These are phyloP conservation scores for Capsella rubella DNA, from an alignment of 441 rosid genomes.

Conservation along the genomic window DNA sequence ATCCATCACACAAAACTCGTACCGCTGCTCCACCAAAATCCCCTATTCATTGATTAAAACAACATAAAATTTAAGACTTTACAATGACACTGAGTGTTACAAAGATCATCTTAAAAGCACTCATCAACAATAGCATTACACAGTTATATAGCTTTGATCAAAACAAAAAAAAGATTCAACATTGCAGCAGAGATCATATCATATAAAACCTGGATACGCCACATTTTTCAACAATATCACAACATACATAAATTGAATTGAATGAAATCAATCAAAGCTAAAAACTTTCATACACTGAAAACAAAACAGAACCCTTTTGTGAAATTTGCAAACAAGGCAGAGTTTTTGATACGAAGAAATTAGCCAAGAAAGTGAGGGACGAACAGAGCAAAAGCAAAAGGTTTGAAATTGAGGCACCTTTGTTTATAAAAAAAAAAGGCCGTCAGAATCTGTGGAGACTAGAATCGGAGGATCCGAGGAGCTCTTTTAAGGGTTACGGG, in stretches of 20 bases:
- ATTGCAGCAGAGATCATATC: conserved; percentile 29
- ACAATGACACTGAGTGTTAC: conserved; percentile 7
- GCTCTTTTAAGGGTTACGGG: conserved; percentile 44
- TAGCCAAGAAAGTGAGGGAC: conserved; percentile 13
- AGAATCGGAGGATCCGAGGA: conserved; percentile 47
- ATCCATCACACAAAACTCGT: conserved; percentile 60
- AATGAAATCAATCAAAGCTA: neutral
- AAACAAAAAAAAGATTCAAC: conserved; percentile 17
- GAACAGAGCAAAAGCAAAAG: conserved; percentile 27
- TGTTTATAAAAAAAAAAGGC: conserved; percentile 22
- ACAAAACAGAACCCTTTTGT: neutral
- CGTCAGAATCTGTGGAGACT: conserved; percentile 46
- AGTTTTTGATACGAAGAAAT: conserved; percentile 16
- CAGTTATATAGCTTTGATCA: conserved; percentile 15
- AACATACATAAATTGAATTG: conserved; percentile 5
- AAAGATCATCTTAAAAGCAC: conserved; percentile 7
- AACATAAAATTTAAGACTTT: conserved; percentile 31
- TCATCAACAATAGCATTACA: conserved; percentile 11
- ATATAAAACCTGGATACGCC: neutral
- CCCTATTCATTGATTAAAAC: conserved; percentile 11
- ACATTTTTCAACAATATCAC: conserved; percentile 32
- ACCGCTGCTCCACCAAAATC: conserved; percentile 8
- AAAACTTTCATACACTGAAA: neutral
- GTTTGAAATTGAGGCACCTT: conserved; percentile 37
- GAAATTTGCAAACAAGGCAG: neutral